Conservation (phyloP, 768 basidiomycete species). For the Trametes maxima region DNA sequence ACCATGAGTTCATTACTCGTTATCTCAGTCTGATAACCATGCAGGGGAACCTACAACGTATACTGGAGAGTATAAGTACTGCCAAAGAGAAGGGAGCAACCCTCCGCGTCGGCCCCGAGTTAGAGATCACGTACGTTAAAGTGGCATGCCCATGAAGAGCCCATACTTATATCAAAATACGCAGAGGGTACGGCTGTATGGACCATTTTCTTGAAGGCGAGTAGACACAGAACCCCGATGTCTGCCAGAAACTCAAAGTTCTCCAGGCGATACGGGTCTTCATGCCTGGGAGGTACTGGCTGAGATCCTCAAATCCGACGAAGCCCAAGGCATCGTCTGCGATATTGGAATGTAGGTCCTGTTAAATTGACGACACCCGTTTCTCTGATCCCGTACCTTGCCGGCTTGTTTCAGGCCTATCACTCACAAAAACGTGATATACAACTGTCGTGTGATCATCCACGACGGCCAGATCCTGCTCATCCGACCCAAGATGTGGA, state of each 20-base stretch:
- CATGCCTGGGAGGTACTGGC: constrained; percentile 98
- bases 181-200: constrained; percentile 93
- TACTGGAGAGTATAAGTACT: constrained; percentile 81
- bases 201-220: constrained; percentile 97
- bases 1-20: constrained; percentile 34
- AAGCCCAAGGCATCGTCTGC: constrained; percentile 84
- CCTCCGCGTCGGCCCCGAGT: constrained; percentile 92
- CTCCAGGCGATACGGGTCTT: constrained; percentile 86
- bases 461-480: constrained; percentile 85
- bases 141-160: constrained; percentile 21
- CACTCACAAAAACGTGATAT: constrained; percentile 96
- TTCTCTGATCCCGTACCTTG: background rate
- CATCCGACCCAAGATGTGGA: constrained; percentile 99
- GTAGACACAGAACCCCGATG: background rate
- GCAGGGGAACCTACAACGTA: constrained; percentile 92
- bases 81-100: constrained; percentile 90
- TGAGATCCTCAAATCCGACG: constrained; percentile 82
- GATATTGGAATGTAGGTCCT: constrained; percentile 87
- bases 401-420: constrained; percentile 73
- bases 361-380: background rate
- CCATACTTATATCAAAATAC: constrained; percentile 29
- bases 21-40: background rate
- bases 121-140: constrained; percentile 83
- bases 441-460: constrained; percentile 93
- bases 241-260: background rate